Conservation (phyloP, 345 rosid genomes). For the Camelina hispida region DNA sequence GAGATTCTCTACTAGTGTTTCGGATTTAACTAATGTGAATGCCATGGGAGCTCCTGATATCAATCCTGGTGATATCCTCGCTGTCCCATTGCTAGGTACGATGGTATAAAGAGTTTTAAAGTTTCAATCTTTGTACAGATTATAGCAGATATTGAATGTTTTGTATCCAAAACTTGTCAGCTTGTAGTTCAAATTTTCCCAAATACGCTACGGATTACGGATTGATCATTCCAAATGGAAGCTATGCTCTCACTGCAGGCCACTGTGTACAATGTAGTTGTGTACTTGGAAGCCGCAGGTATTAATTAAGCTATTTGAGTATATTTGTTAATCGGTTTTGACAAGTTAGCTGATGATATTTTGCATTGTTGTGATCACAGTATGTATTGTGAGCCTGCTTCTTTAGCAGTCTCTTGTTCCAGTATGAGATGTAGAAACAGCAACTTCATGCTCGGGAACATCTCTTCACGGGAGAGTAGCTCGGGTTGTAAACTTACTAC, state of each 20-base stretch:
- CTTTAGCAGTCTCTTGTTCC: slow-evolving; percentile 90
- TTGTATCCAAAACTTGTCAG: slow-evolving; percentile 44
- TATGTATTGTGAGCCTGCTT: slow-evolving; percentile 89
- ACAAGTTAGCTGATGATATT: slow-evolving; percentile 2
- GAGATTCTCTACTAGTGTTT: slow-evolving; percentile 68
- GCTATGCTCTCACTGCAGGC: slow-evolving; percentile 89
- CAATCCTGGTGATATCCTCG: slow-evolving; percentile 75
- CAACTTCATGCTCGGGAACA: slow-evolving; percentile 85
- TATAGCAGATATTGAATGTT: neutral
- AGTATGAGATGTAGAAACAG: slow-evolving; percentile 92
- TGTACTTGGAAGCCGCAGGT: slow-evolving; percentile 82
- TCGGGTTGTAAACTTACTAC: slow-evolving; percentile 93
- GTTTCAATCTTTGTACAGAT: neutral
- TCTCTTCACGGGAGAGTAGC: slow-evolving; percentile 65
- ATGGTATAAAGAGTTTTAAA: slow-evolving; percentile 1
- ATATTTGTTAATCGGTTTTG: neutral
- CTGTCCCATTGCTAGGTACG: slow-evolving; percentile 83
- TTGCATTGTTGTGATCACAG: slow-evolving; percentile 46
- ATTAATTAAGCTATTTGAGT: slow-evolving; percentile 34
- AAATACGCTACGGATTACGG: slow-evolving; percentile 74
- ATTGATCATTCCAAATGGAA: slow-evolving; percentile 85
- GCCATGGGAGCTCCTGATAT: slow-evolving; percentile 86
- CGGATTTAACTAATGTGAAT: slow-evolving; percentile 93
- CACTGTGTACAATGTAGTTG: slow-evolving; percentile 99
- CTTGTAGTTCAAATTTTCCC: slow-evolving; percentile 91